A percentile compares a stretch with the other conserved stretches of the same genome.
phyloP scores from a whole-genome alignment of 108 stramenopile species.

The Aureococcus anophagefferens region DNA sequence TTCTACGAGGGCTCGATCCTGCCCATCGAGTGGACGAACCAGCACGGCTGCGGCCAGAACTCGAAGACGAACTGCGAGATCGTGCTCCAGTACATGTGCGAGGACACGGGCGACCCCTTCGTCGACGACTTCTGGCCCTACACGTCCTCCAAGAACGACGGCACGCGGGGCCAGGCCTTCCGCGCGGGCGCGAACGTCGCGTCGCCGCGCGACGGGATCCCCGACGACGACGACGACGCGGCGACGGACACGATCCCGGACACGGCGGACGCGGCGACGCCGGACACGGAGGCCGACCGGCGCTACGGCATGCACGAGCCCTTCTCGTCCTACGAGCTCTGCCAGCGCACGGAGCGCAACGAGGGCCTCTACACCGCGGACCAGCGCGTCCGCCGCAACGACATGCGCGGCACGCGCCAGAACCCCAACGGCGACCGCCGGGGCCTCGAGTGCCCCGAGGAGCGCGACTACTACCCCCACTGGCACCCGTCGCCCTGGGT shows the following conservation, averaged over 20 bases:
- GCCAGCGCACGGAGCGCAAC: conserved; percentile 29
- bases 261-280: conserved; percentile 11
- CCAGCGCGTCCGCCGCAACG: conserved; percentile 22
- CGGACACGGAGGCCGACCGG: conserved; percentile 19
- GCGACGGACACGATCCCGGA: conserved; percentile 31
- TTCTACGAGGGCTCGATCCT: conserved; percentile 32
- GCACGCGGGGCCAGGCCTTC: conserved; percentile 17
- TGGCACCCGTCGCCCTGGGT: conserved; percentile 40
- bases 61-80: conserved; percentile 30
- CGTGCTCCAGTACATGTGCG: conserved; percentile 39
- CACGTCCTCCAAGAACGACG: conserved; percentile 15
- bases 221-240: conserved; percentile 13
- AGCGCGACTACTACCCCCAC: conserved; percentile 41
- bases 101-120: conserved; percentile 28
- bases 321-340: conserved; percentile 25
- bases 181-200: conserved; percentile 20
- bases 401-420: conserved; percentile 31
- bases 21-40: conserved; percentile 37
- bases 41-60: conserved; percentile 37
- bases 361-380: conserved; percentile 39
- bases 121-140: conserved; percentile 28
- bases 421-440: conserved; percentile 36
- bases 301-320: conserved; percentile 38
- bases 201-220: conserved; percentile 37
- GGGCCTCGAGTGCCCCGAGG: conserved; percentile 38